These are phyloP conservation scores for Gastrodia elata DNA, from an alignment of 106 monocot genomes.

Conservation along the genomic window DNA sequence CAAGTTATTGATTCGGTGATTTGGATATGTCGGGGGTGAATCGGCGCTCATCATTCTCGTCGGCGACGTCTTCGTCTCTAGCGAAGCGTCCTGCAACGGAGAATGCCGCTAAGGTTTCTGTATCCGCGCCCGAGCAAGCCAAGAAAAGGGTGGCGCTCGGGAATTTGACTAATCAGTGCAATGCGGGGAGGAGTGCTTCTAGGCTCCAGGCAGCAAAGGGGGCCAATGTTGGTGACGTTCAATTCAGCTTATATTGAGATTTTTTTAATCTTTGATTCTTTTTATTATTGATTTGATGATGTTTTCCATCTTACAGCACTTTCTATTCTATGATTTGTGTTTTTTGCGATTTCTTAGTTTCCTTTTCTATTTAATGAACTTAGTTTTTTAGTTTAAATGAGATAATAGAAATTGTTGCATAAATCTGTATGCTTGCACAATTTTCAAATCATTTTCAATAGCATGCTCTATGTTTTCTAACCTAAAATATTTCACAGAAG, in stretches of 20 bases:
- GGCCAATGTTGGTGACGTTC: constrained; percentile 21
- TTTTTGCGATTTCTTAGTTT: not conserved
- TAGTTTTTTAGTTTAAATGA: not conserved
- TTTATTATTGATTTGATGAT: not conserved
- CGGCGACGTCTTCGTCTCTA: constrained; percentile 12
- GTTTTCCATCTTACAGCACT: not conserved
- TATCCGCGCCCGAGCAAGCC: constrained; percentile 31
- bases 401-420: no score
- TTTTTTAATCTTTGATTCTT: not conserved
- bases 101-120: constrained; percentile 11
- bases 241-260: not conserved
- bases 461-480: not conserved
- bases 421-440: no score
- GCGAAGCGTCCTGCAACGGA: constrained; percentile 21
- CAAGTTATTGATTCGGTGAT: constrained; percentile 1
- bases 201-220: constrained; percentile 11
- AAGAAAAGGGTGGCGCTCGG: constrained; percentile 60
- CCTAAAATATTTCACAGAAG: not conserved
- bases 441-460: not conserved
- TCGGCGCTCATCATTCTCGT: constrained; percentile 8
- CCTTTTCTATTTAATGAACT: not conserved
- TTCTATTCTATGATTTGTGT: not conserved
- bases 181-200: constrained; percentile 5
- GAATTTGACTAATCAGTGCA: constrained; percentile 41
- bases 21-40: constrained; percentile 11